Evolutionary conservation across 2,329 filamentous ascomycete genomes (phyloP).

Genomic region (Periconia macrospinosa): DNA sequence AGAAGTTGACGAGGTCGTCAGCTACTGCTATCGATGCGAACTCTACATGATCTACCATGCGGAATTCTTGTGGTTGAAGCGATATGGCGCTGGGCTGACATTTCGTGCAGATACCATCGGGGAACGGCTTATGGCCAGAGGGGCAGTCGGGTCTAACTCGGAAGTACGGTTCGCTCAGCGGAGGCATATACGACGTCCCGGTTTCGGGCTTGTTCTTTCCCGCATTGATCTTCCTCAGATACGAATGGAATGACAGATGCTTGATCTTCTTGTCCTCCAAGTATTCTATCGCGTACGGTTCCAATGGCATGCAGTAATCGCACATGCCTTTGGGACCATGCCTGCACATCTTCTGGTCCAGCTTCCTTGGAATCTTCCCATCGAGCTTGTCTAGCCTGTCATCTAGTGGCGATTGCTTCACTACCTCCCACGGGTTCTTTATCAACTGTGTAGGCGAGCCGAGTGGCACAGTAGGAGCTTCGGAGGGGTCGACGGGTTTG

Average conservation of each 20-base stretch:
- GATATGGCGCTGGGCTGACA: conserved; percentile 98
- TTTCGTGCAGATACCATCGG: conserved; percentile 96
- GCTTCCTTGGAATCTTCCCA: conserved; percentile 81
- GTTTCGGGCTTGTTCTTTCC: conserved; percentile 95
- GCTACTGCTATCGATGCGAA: conserved; percentile 84
- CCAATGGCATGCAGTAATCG: conserved; percentile 96
- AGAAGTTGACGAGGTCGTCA: conserved; percentile 87
- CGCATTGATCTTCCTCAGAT: conserved; percentile 92
- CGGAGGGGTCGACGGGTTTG: conserved; percentile 68
- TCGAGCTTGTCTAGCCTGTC: conserved; percentile 82
- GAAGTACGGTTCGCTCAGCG: conserved; percentile 89
- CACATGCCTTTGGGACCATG: conserved; percentile 98
- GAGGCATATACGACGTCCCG: conserved; percentile 93
- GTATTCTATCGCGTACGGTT: conserved; percentile 89
- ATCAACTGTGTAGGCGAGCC: conserved; percentile 63
- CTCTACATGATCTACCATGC: conserved; percentile 98
- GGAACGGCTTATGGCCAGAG: conserved; percentile 89
- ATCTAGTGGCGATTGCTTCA: conserved; percentile 85
- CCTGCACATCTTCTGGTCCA: conserved; percentile 84
- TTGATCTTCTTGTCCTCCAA: conserved; percentile 97
- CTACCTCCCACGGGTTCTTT: conserved; percentile 90
- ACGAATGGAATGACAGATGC: conserved; percentile 92
- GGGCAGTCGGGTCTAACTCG: conserved; percentile 87
- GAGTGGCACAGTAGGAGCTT: conserved; percentile 65
- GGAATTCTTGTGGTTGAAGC: conserved; percentile 87